Evolutionary conservation across 352 stramenopile species (phyloP), one percentile per base, ranked within the genome.

Genomic region (Phytopythium aichiense): DNA sequence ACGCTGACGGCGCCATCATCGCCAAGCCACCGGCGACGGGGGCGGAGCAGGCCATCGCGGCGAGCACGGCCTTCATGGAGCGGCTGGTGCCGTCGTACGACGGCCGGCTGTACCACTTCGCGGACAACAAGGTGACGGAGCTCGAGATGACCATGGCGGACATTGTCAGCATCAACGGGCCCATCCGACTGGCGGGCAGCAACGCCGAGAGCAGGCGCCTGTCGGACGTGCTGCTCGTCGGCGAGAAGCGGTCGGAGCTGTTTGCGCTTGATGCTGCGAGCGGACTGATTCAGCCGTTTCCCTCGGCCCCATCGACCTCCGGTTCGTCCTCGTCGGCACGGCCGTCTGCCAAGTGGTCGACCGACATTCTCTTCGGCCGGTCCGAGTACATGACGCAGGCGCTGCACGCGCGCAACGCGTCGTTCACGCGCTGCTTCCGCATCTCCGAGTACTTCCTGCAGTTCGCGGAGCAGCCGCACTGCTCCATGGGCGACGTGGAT

Each of bases 401-500:
- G 20, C 69, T 94, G 16, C 72, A 91, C 56, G 66, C 76, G 11
- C 68, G 69, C 13, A 91, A 94, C 61, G 62, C 74, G 51, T 89
- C 76, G 13, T 71, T 69, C 12, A 73, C 83, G 50, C 72, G 79
- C 20, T 94, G 85, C 57, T 89, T 94, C 58, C 88, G 78, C 58
- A 89, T 94, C 50, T 87, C 83, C 2, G 85, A 94, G 67, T 94
- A 87, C 59, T 94, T 94, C 60, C 43, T 94, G 28, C 79, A 94
- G 64, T 88, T 94, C 56, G 72, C 78, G 0, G 67, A 78, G 25
- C 68, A 81, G 11, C 69, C 81, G 18, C 71, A 73, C 46, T 94
- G 85, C 55, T 56, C 71, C 15, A 59, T 70, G 20, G 58, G 74
- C 18, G 58, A 71, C 45, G 58, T 61, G 5, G 67, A 68, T 16